Percentiles rank a stretch among this genome's conserved stretches.
Evolutionary conservation across 306 rosid species (phyloP).

Genomic region (Cucumis melo): DNA sequence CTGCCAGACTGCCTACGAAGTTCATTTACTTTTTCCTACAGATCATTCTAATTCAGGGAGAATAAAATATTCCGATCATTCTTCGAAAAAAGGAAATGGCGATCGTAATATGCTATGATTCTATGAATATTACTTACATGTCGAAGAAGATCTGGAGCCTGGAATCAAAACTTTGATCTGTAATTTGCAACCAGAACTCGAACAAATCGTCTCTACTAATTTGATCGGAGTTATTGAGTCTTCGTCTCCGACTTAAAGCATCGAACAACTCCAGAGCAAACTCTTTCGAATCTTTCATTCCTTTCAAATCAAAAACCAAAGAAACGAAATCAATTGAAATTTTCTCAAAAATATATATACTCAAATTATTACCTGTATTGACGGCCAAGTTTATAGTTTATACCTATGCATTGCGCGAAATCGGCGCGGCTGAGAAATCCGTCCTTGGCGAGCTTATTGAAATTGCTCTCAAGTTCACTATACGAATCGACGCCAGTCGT

Average conservation of each 20-base stretch:
- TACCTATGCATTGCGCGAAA: constrained; percentile 96
- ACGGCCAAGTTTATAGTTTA: background rate
- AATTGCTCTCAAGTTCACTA: constrained; percentile 64
- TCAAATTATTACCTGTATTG: background rate
- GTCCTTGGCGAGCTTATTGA: constrained; percentile 50
- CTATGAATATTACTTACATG: constrained; percentile 36
- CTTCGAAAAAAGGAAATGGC: background rate
- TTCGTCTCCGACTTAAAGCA: constrained; percentile 67
- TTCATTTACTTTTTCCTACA: background rate
- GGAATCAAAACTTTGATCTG: constrained; percentile 95
- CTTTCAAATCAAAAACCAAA: constrained; percentile 17
- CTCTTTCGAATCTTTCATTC: constrained; percentile 89
- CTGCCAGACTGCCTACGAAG: background rate
- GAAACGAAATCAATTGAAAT: background rate
- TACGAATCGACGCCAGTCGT: constrained; percentile 54
- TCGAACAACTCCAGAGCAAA: constrained; percentile 80
- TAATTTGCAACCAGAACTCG: constrained; percentile 79
- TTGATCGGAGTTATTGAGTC: constrained; percentile 50
- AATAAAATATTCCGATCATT: background rate
- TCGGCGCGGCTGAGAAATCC: constrained; percentile 69
- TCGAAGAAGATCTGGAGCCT: constrained; percentile 96
- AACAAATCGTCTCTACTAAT: constrained; percentile 58
- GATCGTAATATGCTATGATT: background rate
- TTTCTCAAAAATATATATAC: background rate
- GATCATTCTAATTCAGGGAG: background rate